These are phyloP conservation scores for Ophioceras dolichostomum DNA, from an alignment of 2,329 filamentous ascomycete species.

Conservation along the genomic window DNA sequence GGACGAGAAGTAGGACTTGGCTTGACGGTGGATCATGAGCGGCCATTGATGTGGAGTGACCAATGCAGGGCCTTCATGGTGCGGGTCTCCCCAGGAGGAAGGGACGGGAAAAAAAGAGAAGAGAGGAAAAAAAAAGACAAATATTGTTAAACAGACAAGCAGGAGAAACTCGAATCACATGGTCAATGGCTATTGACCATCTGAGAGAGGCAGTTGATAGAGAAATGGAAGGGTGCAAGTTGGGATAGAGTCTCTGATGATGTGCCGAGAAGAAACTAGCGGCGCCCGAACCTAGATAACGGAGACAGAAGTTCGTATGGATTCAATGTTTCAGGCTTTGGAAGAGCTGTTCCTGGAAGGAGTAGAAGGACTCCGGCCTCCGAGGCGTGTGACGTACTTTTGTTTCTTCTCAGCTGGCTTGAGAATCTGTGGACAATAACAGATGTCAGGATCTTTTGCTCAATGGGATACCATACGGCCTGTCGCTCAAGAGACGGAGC, in stretches of 20 bases:
- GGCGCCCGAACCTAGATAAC: conserved; percentile 77
- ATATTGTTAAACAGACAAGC: conserved; percentile 3
- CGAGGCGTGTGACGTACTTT: conserved; percentile 87
- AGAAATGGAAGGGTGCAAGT: conserved; percentile 4
- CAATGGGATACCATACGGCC: no score
- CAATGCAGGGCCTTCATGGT: neutral
- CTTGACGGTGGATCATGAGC: neutral
- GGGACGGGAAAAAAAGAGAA: no score
- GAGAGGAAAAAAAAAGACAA: neutral
- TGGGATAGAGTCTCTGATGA: conserved; percentile 7
- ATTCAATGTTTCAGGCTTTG: conserved; percentile 53
- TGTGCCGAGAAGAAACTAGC: conserved; percentile 44
- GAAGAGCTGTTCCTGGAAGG: conserved; percentile 51
- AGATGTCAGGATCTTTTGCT: conserved; percentile 8
- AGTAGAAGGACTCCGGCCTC: conserved; percentile 53
- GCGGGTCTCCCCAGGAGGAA: no score
- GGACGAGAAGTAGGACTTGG: neutral
- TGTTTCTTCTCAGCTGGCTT: conserved; percentile 99
- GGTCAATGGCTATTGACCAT: neutral
- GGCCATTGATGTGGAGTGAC: neutral
- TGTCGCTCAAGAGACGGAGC: no score
- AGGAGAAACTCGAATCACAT: neutral
- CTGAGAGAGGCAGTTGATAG: no score
- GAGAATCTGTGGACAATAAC: conserved; percentile 55
- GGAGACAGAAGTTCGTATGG: conserved; percentile 61